Conservation (phyloP, 495 filamentous ascomycete genomes). For the Oidiodendron maius region DNA sequence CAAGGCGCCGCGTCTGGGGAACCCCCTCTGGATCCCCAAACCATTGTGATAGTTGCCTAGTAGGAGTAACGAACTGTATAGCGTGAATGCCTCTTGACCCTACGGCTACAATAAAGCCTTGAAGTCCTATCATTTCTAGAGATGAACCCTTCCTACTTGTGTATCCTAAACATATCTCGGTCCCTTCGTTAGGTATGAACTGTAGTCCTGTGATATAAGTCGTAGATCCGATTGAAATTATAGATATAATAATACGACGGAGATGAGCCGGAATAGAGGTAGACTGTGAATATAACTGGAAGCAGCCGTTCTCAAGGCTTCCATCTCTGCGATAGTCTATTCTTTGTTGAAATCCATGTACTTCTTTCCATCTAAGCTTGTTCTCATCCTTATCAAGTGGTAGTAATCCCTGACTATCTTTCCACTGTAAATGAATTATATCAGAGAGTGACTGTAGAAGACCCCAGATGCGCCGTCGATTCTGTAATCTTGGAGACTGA, state of each 20-base stretch:
- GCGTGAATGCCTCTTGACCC: not conserved
- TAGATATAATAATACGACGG: not conserved
- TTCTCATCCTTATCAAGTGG: not conserved
- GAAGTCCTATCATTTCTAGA: not conserved
- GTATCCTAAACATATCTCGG: not conserved
- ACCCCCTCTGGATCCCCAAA: not conserved
- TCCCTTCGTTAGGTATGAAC: not conserved
- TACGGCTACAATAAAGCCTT: not conserved
- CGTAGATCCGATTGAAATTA: not conserved
- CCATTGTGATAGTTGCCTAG: not conserved
- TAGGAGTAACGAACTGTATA: not conserved
- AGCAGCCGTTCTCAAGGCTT: not conserved
- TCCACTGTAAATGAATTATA: not conserved
- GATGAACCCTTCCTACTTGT: not conserved
- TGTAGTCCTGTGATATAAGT: not conserved
- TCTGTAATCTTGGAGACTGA: not conserved
- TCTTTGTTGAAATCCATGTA: not conserved
- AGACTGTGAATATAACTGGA: not conserved
- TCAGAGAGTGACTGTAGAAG: not conserved
- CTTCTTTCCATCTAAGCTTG: not conserved
- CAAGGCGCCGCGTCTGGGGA: not conserved
- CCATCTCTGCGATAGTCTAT: not conserved
- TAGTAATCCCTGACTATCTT: not conserved
- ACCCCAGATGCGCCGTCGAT: not conserved
- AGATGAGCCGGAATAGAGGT: not conserved